These are phyloP conservation scores for Micromonas pusilla DNA, from an alignment of 139 green algal species.

Conservation along the genomic window DNA sequence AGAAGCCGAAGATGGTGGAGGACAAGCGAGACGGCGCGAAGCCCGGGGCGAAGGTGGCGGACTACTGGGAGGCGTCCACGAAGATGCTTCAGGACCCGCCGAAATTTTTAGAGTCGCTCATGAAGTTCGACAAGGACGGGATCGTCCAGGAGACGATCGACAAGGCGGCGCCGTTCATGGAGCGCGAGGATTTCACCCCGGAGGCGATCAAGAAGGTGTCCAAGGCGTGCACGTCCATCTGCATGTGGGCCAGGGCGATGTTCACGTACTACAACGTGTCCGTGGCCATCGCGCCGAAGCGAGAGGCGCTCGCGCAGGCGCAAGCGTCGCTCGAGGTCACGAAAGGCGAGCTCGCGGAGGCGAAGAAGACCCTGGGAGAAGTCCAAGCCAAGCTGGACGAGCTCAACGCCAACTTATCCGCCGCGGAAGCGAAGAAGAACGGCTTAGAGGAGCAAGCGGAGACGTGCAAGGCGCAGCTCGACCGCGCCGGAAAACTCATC, in stretches of 20 bases:
- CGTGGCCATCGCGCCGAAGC: constrained; percentile 67
- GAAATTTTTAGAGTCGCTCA: constrained; percentile 67
- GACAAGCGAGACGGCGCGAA: constrained; percentile 54
- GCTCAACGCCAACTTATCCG: constrained; percentile 54
- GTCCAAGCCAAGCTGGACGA: constrained; percentile 65
- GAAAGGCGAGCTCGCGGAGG: constrained; percentile 45
- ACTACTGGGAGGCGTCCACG: constrained; percentile 72
- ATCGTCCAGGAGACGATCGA: constrained; percentile 57
- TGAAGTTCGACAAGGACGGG: constrained; percentile 77
- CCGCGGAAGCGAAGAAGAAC: constrained; percentile 65
- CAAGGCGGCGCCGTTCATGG: constrained; percentile 55
- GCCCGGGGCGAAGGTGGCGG: constrained; percentile 64
- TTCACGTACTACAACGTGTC: constrained; percentile 73
- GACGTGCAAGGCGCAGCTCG: constrained; percentile 56
- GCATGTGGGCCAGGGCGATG: constrained; percentile 76
- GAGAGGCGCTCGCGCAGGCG: constrained; percentile 47
- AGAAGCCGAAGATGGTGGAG: constrained; percentile 73
- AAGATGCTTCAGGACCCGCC: constrained; percentile 63
- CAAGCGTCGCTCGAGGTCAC: constrained; percentile 40
- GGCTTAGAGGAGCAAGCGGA: constrained; percentile 55
- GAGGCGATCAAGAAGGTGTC: constrained; percentile 64
- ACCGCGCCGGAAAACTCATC: constrained; percentile 72
- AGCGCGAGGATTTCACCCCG: constrained; percentile 64
- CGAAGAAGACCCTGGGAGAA: constrained; percentile 49
- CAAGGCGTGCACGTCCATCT: constrained; percentile 81